Evolutionary conservation across 2,329 filamentous ascomycete species (phyloP), one percentile per base, ranked within the genome.

Genomic region (Verticillium klebahnii): DNA sequence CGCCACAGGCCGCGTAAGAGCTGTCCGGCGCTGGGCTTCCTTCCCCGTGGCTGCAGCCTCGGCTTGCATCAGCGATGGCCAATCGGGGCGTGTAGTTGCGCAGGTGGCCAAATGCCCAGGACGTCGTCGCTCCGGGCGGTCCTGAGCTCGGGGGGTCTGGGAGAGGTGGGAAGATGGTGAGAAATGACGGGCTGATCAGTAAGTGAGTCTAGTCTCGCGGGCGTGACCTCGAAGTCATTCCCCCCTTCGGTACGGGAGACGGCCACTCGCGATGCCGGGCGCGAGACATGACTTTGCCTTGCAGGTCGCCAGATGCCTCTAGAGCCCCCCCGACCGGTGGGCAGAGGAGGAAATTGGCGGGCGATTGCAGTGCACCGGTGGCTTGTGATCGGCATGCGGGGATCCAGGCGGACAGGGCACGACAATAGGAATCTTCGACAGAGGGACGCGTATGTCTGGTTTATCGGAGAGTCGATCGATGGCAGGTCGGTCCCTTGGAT

Each of bases 51-150:
- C 45, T 52, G 45, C 45, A 52, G 45, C 12, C 57, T 58, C 45
- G 57, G 57, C 57, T 58, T 58, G 57, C 57, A 58, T 58, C 57
- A 58, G 29, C 57, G 57, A 19, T 45, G 36, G 25, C 57, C 37
- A 58, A 58, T 40, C 37, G 31, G 37, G n/a, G 45, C 1, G 17
- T 52, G 19, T 23, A n/a, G 45, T 23, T 52, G 19, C 45, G 45
- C n/a, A 52, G 45, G 45, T 52, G 45, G 45, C n/a, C 45, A 12
- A 25, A 52, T 23, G 45, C 45, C 45, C 45, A 23, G 45, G 19
- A 52, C 45, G 45, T 23, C 45, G 45, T 12, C 45, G n/a, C 19
- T 52, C 45, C 19, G 45, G n/a, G n/a, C 45, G 17, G 12, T 52
- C 12, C 19, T 3, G 45, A 23, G 45, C 11, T 3, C 9, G 39